These are phyloP conservation scores for Aspergillus coremiiformis DNA, from an alignment of 495 filamentous ascomycete species.

Conservation along the genomic window DNA sequence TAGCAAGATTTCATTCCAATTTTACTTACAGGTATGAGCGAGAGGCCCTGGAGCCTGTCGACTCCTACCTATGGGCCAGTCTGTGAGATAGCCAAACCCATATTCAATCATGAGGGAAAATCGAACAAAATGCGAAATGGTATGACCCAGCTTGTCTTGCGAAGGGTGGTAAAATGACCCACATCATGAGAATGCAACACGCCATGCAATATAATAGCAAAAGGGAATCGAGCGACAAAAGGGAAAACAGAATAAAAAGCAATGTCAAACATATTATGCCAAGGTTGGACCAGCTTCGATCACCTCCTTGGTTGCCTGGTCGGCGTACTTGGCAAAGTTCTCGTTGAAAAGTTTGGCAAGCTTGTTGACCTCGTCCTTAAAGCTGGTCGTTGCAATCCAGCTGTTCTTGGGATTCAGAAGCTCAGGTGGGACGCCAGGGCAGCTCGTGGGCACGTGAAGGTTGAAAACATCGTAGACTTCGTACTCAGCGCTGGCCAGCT, in stretches of 20 bases:
- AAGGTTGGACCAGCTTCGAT: slow-evolving; percentile 35
- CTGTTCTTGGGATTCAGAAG: slow-evolving; percentile 89
- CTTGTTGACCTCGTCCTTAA: slow-evolving; percentile 81
- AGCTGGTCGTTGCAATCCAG: slow-evolving; percentile 75
- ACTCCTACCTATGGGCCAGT: not conserved
- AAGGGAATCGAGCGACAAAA: slow-evolving; percentile 10
- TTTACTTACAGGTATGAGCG: not conserved
- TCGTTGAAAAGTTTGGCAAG: slow-evolving; percentile 81
- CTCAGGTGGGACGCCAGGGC: slow-evolving; percentile 78
- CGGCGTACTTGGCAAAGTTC: slow-evolving; percentile 94
- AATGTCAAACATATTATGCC: slow-evolving; percentile 11
- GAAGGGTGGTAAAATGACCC: slow-evolving; percentile 11
- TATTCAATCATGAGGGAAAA: not conserved
- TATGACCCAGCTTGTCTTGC: slow-evolving; percentile 10
- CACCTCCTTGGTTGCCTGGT: slow-evolving; percentile 76
- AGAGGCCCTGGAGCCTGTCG: no score
- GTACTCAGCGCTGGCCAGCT: slow-evolving; percentile 84
- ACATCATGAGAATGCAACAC: slow-evolving; percentile 14
- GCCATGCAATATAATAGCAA: slow-evolving; percentile 24
- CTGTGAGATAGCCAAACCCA: slow-evolving; percentile 1
- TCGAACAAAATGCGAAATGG: slow-evolving; percentile 4
- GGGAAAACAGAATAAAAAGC: slow-evolving; percentile 6
- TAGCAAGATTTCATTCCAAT: not conserved
- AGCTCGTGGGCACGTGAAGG: slow-evolving; percentile 80
- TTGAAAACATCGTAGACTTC: slow-evolving; percentile 97